Evolutionary conservation across 306 rosid genomes (phyloP).

Genomic region (Rosa rugosa): DNA sequence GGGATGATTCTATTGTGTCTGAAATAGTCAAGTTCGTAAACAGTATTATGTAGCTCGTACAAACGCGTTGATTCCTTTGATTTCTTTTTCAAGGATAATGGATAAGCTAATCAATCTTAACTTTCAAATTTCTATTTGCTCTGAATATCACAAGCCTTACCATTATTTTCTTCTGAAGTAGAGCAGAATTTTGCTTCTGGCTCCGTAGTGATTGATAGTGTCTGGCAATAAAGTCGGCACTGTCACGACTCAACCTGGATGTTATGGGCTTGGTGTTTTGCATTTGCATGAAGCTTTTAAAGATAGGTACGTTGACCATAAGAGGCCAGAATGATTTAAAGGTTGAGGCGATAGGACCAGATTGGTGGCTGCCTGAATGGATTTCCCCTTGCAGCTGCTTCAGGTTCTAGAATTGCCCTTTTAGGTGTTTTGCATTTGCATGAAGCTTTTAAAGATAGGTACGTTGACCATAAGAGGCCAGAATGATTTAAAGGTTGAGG

Average conservation of each 20-base stretch:
- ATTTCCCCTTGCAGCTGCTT: conserved; percentile 44
- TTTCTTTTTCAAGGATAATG: conserved; percentile 45
- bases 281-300: conserved; percentile 65
- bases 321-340: conserved; percentile 57
- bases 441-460: conserved; percentile 51
- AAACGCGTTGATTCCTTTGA: conserved; percentile 70
- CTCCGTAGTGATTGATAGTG: conserved; percentile 48
- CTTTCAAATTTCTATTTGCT: neutral
- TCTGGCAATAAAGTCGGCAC: conserved; percentile 64
- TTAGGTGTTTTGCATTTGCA: conserved; percentile 70
- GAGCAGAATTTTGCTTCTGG: conserved; percentile 53
- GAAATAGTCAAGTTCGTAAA: conserved; percentile 49
- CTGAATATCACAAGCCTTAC: neutral
- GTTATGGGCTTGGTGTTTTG: conserved; percentile 73
- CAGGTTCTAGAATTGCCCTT: conserved; percentile 50
- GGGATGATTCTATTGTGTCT: neutral
- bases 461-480: conserved; percentile 52
- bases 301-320: conserved; percentile 43
- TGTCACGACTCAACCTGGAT: conserved; percentile 57
- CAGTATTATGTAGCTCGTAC: conserved; percentile 90
- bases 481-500: conserved; percentile 58
- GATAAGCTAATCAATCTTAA: conserved; percentile 50
- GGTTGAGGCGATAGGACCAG: conserved; percentile 59
- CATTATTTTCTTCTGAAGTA: conserved; percentile 43
- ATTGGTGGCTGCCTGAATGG: conserved; percentile 52